Percentiles rank a stretch among this genome's conserved stretches.
phyloP scores from a whole-genome alignment of 176 grass and related monocot genomes.

The Musa beccarii region DNA sequence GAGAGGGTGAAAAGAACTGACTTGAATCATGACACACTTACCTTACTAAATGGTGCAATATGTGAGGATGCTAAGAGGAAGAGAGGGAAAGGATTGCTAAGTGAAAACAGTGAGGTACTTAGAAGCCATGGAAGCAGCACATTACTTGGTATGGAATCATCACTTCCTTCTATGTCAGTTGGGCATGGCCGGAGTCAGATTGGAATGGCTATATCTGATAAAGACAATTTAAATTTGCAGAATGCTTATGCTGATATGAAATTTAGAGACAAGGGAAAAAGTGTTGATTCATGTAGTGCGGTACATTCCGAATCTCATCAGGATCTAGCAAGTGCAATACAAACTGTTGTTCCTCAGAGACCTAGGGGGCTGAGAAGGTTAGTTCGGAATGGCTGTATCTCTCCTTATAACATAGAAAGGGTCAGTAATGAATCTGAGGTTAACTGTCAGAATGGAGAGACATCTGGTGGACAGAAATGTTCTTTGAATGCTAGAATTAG shows the following conservation, averaged over 20 bases:
- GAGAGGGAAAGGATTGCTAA: background rate
- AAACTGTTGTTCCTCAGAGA: background rate
- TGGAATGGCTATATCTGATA: background rate
- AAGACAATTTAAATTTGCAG: background rate
- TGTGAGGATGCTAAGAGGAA: background rate
- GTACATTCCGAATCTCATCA: background rate
- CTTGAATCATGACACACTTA: background rate
- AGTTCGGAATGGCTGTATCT: background rate
- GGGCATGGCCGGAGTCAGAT: background rate
- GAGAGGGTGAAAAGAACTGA: background rate
- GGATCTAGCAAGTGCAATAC: background rate
- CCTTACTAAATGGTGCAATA: background rate
- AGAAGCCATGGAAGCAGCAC: background rate
- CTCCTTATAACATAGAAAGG: slow-evolving; percentile 3
- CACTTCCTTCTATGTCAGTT: background rate
- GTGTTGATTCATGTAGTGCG: background rate
- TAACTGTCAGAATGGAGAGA: background rate
- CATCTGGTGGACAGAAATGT: background rate
- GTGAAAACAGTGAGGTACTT: background rate
- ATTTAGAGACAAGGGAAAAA: background rate
- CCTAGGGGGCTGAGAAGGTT: no score
- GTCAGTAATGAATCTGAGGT: background rate
- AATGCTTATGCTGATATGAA: background rate
- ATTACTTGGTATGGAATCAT: background rate
- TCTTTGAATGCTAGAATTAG: background rate